Evolutionary conservation across 2,329 filamentous ascomycete species (phyloP).

Genomic region (Chaetomiaceae sp.): DNA sequence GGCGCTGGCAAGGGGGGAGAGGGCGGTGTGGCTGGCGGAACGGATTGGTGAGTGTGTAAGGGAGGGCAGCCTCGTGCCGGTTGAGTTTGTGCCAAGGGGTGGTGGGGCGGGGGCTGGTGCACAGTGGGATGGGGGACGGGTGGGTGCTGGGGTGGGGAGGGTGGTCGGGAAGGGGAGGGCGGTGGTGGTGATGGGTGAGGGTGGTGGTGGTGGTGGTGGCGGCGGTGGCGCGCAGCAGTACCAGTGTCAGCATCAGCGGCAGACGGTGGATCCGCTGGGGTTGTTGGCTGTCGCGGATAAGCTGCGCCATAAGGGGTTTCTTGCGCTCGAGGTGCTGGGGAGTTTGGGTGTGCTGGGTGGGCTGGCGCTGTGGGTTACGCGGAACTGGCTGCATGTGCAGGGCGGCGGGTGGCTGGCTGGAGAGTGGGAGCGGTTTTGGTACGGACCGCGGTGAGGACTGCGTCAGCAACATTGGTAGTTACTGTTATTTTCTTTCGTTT

Average conservation of each 20-base stretch:
- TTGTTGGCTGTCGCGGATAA: slow-evolving; percentile 64
- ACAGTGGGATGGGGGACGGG: too few species aligned
- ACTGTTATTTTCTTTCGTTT: too few species aligned
- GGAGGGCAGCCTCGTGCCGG: slow-evolving; percentile 55
- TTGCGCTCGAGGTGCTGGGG: slow-evolving; percentile 67
- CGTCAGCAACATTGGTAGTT: too few species aligned
- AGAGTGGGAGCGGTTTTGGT: slow-evolving; percentile 29
- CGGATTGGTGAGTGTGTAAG: slow-evolving; percentile 59
- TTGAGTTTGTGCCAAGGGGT: slow-evolving; percentile 20
- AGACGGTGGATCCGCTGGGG: slow-evolving; percentile 67
- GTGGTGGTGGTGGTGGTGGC: too few species aligned
- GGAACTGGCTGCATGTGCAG: slow-evolving; percentile 26
- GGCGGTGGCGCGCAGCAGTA: background rate
- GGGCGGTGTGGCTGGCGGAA: slow-evolving; percentile 64
- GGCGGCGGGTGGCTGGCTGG: slow-evolving; percentile 24
- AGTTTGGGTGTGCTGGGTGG: slow-evolving; percentile 69
- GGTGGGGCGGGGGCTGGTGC: background rate
- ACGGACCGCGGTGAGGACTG: slow-evolving; percentile 9
- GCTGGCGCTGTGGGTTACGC: slow-evolving; percentile 55
- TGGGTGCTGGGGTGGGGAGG: too few species aligned
- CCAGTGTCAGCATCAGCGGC: background rate
- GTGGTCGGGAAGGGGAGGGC: too few species aligned
- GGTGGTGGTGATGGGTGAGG: too few species aligned
- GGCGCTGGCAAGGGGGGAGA: slow-evolving; percentile 53
- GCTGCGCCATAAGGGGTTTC: slow-evolving; percentile 57